These are phyloP conservation scores for Globomyces pollinis-pini DNA, from an alignment of 192 early-diverging fungal genomes.

Conservation along the genomic window DNA sequence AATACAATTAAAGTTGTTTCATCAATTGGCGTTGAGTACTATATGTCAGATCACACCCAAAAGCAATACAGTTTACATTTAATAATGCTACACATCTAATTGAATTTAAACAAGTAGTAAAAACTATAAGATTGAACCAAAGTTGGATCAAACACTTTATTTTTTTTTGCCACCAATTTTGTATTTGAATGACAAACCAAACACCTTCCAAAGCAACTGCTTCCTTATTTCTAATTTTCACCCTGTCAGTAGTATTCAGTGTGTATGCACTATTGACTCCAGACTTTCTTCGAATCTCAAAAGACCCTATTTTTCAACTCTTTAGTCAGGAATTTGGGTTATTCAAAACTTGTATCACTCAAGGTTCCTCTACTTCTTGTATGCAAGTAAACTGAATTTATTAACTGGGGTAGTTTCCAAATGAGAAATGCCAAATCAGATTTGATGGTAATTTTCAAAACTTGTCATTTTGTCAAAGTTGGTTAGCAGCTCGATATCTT, in stretches of 20 bases:
- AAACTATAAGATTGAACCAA: no score
- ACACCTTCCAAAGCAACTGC: not conserved
- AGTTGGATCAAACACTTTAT: no score
- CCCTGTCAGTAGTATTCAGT: not conserved
- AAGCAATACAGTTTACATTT: no score
- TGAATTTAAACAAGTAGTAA: no score
- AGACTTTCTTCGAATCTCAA: constrained; percentile 5
- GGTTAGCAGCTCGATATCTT: constrained; percentile 7
- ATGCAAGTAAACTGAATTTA: not conserved
- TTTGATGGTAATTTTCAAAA: not conserved
- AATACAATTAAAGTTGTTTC: no score
- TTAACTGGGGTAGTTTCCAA: not conserved
- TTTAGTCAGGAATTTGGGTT: not conserved
- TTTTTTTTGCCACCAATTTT: not conserved
- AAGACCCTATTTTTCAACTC: not conserved
- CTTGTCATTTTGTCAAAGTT: constrained; percentile 9
- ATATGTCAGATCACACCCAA: no score
- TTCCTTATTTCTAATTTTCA: constrained; percentile 6
- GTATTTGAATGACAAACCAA: not conserved
- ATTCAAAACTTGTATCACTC: not conserved
- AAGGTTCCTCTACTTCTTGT: not conserved
- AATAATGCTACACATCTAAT: no score
- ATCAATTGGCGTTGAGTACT: no score
- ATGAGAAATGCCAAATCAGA: not conserved
- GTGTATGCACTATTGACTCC: not conserved